These are phyloP conservation scores for Antitrichia curtipendula DNA, from an alignment of 225 moss, liverwort and hornwort species.

Conservation along the genomic window DNA sequence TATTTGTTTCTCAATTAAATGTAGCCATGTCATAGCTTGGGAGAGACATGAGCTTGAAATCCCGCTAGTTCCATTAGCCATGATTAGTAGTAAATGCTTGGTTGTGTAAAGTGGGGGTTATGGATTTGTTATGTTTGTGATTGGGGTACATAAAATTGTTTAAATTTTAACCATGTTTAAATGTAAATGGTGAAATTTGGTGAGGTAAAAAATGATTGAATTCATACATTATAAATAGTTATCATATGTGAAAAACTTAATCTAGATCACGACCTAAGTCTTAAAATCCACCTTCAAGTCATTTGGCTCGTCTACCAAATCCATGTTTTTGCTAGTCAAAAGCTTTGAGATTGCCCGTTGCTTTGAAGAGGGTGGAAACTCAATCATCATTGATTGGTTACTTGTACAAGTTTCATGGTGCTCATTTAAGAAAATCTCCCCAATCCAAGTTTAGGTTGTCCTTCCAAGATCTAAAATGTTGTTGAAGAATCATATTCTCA, in stretches of 20 bases:
- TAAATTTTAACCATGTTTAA: neutral
- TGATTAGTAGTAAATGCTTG: neutral
- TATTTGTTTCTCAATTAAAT: too few relatives aligned
- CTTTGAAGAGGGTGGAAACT: too few relatives aligned
- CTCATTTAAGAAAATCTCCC: too few relatives aligned
- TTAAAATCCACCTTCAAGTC: neutral
- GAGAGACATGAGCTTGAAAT: neutral
- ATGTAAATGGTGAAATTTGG: neutral
- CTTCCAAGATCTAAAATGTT: too few relatives aligned
- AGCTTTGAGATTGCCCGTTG: too few relatives aligned
- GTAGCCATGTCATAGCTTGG: accelerated
- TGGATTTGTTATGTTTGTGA: neutral
- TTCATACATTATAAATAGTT: neutral
- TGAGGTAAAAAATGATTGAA: neutral
- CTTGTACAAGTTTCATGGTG: too few relatives aligned
- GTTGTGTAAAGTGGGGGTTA: neutral
- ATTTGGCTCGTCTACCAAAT: neutral
- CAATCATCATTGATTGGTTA: too few relatives aligned
- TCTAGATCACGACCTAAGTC: accelerated
- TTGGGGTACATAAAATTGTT: neutral
- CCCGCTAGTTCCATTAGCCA: too few relatives aligned
- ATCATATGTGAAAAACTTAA: neutral
- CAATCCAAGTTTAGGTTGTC: too few relatives aligned
- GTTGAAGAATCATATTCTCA: too few relatives aligned
- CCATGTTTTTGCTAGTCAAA: too few relatives aligned